Evolutionary conservation across 2,329 filamentous ascomycete genomes (phyloP), one percentile per base, ranked within the genome.

Genomic region (Ophiostoma montium): DNA sequence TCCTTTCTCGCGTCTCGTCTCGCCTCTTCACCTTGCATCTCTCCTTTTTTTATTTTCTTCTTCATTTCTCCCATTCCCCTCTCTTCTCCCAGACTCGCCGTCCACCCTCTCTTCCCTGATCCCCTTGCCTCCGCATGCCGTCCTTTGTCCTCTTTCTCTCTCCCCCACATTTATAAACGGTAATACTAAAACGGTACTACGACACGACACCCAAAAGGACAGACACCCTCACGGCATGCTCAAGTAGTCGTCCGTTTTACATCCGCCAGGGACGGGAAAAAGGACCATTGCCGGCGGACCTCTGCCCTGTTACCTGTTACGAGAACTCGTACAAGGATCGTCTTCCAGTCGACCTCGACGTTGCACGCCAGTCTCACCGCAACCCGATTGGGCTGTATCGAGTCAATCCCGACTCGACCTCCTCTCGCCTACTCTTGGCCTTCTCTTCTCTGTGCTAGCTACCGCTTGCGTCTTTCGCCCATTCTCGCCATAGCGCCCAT

Each of bases 141-240:
- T 16, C 23, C 31, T 46, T 50, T 42, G 48, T 47, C 44, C 30
- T 44, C 41, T 44, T 41, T 30, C 36, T 21, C 21, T 35, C 16
- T 45, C 43, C 43, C 35, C 43, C 43, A 46, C 32, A 46, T 35
- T 46, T 35, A 35, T 33, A 32, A 42, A 42, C 39, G 23, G 39
- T 30, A 42, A 42, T 21, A 39, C 23, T 27, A 27, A 27, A n/a
- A 27, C 23, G 23, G 23, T 27, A 27, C 23, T 27, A 27, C 32
- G 5, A 11, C 30, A 42, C 38, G 42, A 32, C 42, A 32, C 8
- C 12, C 42, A 30, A 32, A 23, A 44, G 23, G 18, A 44, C 13
- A 32, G 21, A 16, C 23, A 41, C 38, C 39, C 11, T 15, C 21
- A 44, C 42, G 42, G 42, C 30, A 44, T 44, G 42, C 23, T 33